These are phyloP conservation scores for Chloropicon primus DNA, from an alignment of 139 green algal genomes.

Conservation along the genomic window DNA sequence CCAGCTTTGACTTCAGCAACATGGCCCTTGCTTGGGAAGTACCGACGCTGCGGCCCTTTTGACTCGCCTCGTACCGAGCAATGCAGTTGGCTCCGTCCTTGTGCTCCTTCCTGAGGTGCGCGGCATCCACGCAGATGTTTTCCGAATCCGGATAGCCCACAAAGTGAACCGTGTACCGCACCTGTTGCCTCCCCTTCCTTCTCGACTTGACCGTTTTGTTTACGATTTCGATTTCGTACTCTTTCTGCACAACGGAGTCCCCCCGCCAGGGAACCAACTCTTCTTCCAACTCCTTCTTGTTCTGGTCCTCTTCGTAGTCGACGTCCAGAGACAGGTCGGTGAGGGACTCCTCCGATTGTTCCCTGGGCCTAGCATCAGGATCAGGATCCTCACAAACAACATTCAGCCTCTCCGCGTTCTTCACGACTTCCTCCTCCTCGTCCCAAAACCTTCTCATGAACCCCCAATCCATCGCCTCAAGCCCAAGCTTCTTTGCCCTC, in stretches of 20 bases:
- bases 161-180: background rate
- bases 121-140: background rate
- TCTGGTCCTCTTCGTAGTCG: background rate
- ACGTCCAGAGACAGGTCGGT: background rate
- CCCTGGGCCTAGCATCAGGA: too few relatives aligned
- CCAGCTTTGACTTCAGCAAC: too few relatives aligned
- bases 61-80: background rate
- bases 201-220: background rate
- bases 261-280: too few relatives aligned
- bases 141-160: background rate
- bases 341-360: background rate
- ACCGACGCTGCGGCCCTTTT: too few relatives aligned
- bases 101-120: background rate
- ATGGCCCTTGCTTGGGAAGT: too few relatives aligned
- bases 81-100: background rate
- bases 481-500: too few relatives aligned
- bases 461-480: background rate
- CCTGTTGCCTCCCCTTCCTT: background rate
- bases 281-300: background rate
- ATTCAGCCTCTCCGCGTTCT: background rate
- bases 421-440: background rate
- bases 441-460: background rate
- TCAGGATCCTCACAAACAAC: too few relatives aligned
- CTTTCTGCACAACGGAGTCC: too few relatives aligned
- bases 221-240: background rate